A percentile compares a stretch with the other conserved stretches of the same genome.
These are phyloP conservation scores for Aureobasidium sp. DNA, from an alignment of 2,329 filamentous ascomycete genomes.

Conservation along the genomic window DNA sequence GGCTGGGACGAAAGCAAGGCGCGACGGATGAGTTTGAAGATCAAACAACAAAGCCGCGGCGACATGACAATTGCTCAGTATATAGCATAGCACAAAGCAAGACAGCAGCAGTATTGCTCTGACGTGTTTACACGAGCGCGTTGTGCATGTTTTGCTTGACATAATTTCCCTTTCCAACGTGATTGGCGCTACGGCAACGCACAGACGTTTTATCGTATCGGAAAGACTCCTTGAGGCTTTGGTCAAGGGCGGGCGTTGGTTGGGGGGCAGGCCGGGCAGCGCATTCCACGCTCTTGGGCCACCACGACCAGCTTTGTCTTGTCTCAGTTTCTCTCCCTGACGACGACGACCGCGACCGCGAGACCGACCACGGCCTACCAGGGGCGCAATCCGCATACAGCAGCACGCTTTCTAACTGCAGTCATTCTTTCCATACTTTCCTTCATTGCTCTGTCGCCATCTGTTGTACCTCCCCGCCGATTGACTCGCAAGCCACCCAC, in stretches of 20 bases:
- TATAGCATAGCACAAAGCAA: constrained; percentile 5
- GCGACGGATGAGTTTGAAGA: not conserved
- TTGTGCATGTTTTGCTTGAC: not conserved
- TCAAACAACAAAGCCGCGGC: not conserved
- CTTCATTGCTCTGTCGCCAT: not conserved
- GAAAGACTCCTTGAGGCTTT: not conserved
- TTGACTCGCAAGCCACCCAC: constrained; percentile 3
- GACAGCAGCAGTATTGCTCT: not conserved
- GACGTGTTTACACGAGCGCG: not conserved
- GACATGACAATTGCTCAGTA: not conserved
- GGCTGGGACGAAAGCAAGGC: constrained; percentile 5
- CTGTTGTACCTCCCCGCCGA: not conserved
- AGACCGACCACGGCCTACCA: not conserved
- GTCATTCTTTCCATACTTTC: constrained; percentile 11
- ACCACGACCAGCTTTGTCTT: not conserved
- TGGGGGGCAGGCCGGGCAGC: not conserved
- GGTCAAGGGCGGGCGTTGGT: not conserved
- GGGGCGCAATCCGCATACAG: not conserved
- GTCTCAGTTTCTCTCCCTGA: constrained; percentile 9
- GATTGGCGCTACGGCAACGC: constrained; percentile 1
- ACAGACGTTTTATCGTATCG: not conserved
- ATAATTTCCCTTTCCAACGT: constrained; percentile 5
- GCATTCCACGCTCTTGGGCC: constrained; percentile 12
- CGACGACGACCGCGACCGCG: not conserved
- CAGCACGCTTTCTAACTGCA: constrained; percentile 2